Evolutionary conservation across 257 asterid genomes (phyloP).

Genomic region (Parsonsia alboflavescens): DNA sequence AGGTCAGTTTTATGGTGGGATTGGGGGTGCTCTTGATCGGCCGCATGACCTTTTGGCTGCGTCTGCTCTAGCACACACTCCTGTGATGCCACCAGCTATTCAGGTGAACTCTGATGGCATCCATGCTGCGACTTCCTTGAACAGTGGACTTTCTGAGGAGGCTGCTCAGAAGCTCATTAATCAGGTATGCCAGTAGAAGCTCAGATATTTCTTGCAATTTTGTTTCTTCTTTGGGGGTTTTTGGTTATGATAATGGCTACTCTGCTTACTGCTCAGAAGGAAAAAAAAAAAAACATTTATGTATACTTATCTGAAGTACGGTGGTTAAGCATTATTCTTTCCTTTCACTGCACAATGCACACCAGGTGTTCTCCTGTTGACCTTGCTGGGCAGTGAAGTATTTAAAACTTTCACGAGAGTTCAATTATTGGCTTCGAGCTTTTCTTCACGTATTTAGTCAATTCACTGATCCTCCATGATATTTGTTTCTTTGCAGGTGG

Average conservation of each 20-base stretch:
- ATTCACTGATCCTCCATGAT: not conserved
- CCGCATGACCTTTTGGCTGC: conserved; percentile 17
- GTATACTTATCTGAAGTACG: too few species aligned
- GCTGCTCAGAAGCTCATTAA: conserved; percentile 56
- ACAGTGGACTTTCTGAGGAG: conserved; percentile 47
- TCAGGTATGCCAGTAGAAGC: conserved; percentile 39
- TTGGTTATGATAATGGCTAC: not conserved
- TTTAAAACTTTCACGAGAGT: not conserved
- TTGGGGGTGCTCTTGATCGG: conserved; percentile 12
- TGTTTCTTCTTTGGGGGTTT: not conserved
- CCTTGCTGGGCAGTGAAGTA: not conserved
- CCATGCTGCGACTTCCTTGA: conserved; percentile 22
- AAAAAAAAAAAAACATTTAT: too few species aligned
- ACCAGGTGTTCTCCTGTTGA: not conserved
- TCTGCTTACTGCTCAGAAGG: too few species aligned
- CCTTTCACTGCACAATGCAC: too few species aligned
- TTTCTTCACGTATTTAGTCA: not conserved
- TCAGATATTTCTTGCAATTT: not conserved
- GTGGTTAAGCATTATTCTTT: not conserved
- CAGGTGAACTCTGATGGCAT: conserved; percentile 29
- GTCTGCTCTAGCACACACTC: conserved; percentile 8
- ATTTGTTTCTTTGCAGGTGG: conserved; percentile 50
- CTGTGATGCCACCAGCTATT: not conserved
- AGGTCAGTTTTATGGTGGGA: conserved; percentile 17
- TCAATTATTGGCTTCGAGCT: not conserved